Conservation (phyloP, 345 rosid genomes). For the Orychophragmus violaceus region DNA sequence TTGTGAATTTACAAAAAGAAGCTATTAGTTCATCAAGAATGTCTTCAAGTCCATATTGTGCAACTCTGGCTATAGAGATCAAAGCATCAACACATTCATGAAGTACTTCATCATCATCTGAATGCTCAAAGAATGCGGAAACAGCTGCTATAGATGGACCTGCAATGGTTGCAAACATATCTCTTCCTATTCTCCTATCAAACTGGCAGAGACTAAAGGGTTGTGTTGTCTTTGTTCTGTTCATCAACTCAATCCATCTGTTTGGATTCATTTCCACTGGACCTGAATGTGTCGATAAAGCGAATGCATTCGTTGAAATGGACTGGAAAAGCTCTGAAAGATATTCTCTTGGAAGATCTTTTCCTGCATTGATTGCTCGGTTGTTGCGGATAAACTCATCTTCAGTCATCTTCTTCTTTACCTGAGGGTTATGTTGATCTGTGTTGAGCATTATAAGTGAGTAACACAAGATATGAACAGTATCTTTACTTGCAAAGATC, state of each 20-base stretch:
- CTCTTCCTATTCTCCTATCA: constrained; percentile 67
- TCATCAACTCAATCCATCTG: constrained; percentile 72
- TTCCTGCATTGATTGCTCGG: constrained; percentile 74
- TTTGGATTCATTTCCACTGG: constrained; percentile 62
- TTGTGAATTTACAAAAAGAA: constrained; percentile 77
- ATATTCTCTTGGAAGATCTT: constrained; percentile 88
- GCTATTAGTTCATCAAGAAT: constrained; percentile 84
- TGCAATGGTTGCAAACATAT: constrained; percentile 81
- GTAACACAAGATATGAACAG: constrained; percentile 68
- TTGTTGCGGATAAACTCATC: constrained; percentile 90
- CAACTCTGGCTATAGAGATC: constrained; percentile 73
- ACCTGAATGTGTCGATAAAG: constrained; percentile 46
- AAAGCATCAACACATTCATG: constrained; percentile 89
- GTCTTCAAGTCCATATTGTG: constrained; percentile 75
- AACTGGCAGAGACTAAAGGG: constrained; percentile 51
- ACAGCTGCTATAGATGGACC: constrained; percentile 86
- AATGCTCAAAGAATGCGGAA: constrained; percentile 78
- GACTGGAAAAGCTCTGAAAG: constrained; percentile 79
- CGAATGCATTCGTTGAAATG: constrained; percentile 53
- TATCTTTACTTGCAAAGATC: constrained; percentile 65
- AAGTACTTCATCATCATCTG: constrained; percentile 81
- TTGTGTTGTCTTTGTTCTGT: constrained; percentile 41
- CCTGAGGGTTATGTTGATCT: constrained; percentile 89
- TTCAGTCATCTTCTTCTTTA: constrained; percentile 92
- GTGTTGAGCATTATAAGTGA: constrained; percentile 96